Conservation (phyloP, 2,329 filamentous ascomycete species). For the Tolypocladium cylindrosporum region DNA sequence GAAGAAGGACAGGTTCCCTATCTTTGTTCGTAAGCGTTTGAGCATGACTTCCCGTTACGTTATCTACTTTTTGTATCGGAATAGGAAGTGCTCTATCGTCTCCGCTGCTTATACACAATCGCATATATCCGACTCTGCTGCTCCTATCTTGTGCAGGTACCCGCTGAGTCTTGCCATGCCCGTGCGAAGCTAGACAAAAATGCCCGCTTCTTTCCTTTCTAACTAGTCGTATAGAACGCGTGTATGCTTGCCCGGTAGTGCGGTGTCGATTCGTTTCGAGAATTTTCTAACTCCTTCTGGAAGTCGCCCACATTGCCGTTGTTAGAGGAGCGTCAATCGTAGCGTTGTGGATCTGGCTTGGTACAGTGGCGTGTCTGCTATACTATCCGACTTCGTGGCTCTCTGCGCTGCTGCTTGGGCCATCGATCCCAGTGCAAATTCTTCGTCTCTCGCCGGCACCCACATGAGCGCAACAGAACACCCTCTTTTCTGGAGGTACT, state of each 20-base stretch:
- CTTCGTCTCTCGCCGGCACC: conserved; percentile 2
- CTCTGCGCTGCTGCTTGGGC: not conserved
- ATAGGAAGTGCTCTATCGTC: conserved; percentile 3
- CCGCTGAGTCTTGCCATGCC: conserved; percentile 4
- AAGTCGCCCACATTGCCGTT: not conserved
- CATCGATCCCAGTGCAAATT: not conserved
- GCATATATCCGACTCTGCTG: conserved; percentile 2
- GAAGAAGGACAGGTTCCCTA: conserved; percentile 4
- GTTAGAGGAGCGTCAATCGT: not conserved
- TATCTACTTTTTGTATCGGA: conserved; percentile 1
- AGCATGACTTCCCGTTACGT: not conserved
- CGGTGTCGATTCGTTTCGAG: conserved; percentile 4
- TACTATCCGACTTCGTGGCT: not conserved
- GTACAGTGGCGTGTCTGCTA: not conserved
- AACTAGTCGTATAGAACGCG: conserved; percentile 1
- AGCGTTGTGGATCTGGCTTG: conserved; percentile 1
- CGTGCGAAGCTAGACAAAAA: conserved; percentile 4
- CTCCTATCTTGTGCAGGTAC: conserved; percentile 1
- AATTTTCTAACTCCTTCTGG: conserved; percentile 3
- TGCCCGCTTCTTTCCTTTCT: conserved; percentile 1
- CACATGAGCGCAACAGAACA: conserved; percentile 1
- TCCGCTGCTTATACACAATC: conserved; percentile 2
- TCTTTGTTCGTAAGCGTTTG: conserved; percentile 1
- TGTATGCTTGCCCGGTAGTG: conserved; percentile 5
- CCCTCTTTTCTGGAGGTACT: conserved; percentile 1